phyloP scores from a whole-genome alignment of 371 early-diverging fungal species.

The Rhizopus delemar region DNA sequence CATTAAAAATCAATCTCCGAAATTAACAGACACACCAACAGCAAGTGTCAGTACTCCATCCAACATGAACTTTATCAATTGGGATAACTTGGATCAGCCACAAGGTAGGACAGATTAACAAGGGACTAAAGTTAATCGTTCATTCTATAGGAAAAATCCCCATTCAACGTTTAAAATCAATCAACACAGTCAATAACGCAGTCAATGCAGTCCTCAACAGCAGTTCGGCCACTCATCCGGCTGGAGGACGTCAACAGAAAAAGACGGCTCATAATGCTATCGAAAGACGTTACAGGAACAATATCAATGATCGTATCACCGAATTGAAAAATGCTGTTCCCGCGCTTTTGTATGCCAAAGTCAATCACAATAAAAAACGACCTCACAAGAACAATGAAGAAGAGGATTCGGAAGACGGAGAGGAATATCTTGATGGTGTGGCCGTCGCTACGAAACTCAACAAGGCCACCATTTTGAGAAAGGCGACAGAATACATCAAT shows the following conservation, averaged over 20 bases:
- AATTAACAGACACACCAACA: neutral
- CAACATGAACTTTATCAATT: no score
- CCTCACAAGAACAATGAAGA: slow-evolving; percentile 46
- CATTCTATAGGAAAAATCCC: slow-evolving; percentile 36
- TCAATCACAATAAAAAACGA: slow-evolving; percentile 39
- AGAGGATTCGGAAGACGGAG: slow-evolving; percentile 60
- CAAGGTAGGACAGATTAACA: slow-evolving; percentile 8
- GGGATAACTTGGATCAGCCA: neutral
- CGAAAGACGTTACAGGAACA: slow-evolving; percentile 90
- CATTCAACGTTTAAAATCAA: slow-evolving; percentile 40
- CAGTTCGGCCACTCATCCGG: slow-evolving; percentile 9
- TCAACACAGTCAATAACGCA: slow-evolving; percentile 19
- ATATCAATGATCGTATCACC: slow-evolving; percentile 90
- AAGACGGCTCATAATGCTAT: slow-evolving; percentile 93
- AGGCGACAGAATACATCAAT: slow-evolving; percentile 86
- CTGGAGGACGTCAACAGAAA: slow-evolving; percentile 33
- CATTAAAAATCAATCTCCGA: neutral
- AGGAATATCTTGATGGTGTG: slow-evolving; percentile 67
- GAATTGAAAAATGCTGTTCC: slow-evolving; percentile 86
- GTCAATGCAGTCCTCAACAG: neutral
- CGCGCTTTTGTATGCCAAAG: slow-evolving; percentile 68
- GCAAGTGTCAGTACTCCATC: no score
- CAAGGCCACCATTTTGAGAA: slow-evolving; percentile 87
- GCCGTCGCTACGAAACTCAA: slow-evolving; percentile 79
- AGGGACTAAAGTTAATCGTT: no score